phyloP scores from a whole-genome alignment of 2,329 filamentous ascomycete genomes.

The Sporothrix dimorphospora region DNA sequence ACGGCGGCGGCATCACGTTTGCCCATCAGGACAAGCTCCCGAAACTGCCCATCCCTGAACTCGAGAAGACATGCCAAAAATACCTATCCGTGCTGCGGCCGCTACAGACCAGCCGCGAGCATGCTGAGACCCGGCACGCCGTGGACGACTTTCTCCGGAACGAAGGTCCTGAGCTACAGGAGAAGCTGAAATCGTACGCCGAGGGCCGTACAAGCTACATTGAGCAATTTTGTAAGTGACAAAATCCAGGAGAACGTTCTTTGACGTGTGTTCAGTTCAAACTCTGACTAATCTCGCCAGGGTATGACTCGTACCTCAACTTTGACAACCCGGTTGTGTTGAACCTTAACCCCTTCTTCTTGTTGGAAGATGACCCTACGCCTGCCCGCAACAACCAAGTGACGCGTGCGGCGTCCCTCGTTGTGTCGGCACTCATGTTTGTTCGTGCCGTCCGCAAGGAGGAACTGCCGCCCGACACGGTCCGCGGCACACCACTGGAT shows the following conservation, averaged over 20 bases:
- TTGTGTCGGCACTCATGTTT: slow-evolving; percentile 87
- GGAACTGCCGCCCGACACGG: slow-evolving; percentile 84
- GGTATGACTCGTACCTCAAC: slow-evolving; percentile 98
- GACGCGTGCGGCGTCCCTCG: slow-evolving; percentile 87
- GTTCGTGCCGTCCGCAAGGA: slow-evolving; percentile 91
- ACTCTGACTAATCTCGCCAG: slow-evolving; percentile 51
- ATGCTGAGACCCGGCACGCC: slow-evolving; percentile 77
- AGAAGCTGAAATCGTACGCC: slow-evolving; percentile 88
- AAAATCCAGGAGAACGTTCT: not conserved
- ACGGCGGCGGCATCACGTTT: slow-evolving; percentile 78
- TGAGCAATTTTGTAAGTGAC: slow-evolving; percentile 88
- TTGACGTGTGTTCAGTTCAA: not conserved
- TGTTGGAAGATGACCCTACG: slow-evolving; percentile 95
- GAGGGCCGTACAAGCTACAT: slow-evolving; percentile 93
- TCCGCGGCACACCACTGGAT: slow-evolving; percentile 83
- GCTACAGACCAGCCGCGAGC: slow-evolving; percentile 78
- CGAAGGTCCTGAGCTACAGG: slow-evolving; percentile 84
- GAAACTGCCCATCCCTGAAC: slow-evolving; percentile 88
- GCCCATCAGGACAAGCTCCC: slow-evolving; percentile 85
- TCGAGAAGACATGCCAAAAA: slow-evolving; percentile 75
- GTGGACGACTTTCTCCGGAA: slow-evolving; percentile 79
- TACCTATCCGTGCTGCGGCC: slow-evolving; percentile 81
- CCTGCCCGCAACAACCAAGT: slow-evolving; percentile 96
- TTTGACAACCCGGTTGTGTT: slow-evolving; percentile 97
- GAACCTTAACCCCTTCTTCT: slow-evolving; percentile 96